Percentiles rank a stretch among this genome's conserved stretches.
phyloP scores from a whole-genome alignment of 2,329 filamentous ascomycete genomes.

The Paraphaeosphaeria sporulosa region DNA sequence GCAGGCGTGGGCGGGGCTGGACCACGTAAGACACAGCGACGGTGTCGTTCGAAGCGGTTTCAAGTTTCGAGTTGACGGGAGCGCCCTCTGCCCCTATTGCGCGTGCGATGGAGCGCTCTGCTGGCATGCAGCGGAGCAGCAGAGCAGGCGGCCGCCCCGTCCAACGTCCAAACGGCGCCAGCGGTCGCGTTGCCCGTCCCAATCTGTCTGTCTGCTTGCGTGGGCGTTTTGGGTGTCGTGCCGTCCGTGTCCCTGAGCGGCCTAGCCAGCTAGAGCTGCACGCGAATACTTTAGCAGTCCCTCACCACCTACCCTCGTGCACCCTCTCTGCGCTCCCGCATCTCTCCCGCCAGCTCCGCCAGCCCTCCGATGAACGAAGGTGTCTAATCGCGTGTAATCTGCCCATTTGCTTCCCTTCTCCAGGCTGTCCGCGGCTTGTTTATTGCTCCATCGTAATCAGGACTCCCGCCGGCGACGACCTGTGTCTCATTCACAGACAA shows the following conservation, averaged over 20 bases:
- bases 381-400: conserved; percentile 45
- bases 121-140: background rate
- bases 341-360: conserved; percentile 21
- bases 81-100: conserved; percentile 13
- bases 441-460: conserved; percentile 49
- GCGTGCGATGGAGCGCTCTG: background rate
- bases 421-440: conserved; percentile 47
- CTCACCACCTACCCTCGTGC: conserved; percentile 13
- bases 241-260: conserved; percentile 8
- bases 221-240: conserved; percentile 8
- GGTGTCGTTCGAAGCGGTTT: conserved; percentile 13
- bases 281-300: conserved; percentile 11
- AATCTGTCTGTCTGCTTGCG: conserved; percentile 1
- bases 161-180: conserved; percentile 1
- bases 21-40: conserved; percentile 8
- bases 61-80: conserved; percentile 10
- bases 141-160: conserved; percentile 1
- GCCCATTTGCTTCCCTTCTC: conserved; percentile 42
- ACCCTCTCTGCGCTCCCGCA: conserved; percentile 21
- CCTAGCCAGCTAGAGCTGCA: conserved; percentile 1
- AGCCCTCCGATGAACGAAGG: conserved; percentile 33
- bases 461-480: conserved; percentile 21
- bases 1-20: conserved; percentile 10
- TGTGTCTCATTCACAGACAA: conserved; percentile 18
- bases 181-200: conserved; percentile 6